These are phyloP conservation scores for Chytriomyces hyalinus DNA, from an alignment of 192 early-diverging fungal genomes.

Conservation along the genomic window DNA sequence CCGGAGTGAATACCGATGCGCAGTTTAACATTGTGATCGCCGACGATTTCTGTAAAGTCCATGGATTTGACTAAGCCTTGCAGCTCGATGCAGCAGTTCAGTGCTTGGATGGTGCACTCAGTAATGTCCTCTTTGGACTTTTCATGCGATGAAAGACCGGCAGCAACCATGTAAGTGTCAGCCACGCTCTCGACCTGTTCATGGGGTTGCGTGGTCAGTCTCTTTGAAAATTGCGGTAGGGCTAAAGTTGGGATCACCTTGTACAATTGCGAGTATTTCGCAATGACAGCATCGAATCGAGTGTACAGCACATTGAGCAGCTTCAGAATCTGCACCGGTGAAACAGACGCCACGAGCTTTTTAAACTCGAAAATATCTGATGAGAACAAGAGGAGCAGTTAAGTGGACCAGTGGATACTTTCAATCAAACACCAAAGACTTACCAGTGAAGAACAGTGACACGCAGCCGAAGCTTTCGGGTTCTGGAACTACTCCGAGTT, in stretches of 20 bases:
- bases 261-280: slow-evolving; percentile 25
- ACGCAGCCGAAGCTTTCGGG: slow-evolving; percentile 27
- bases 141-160: slow-evolving; percentile 16
- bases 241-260: slow-evolving; percentile 13
- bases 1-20: slow-evolving; percentile 50
- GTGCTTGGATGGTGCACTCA: slow-evolving; percentile 24
- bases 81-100: slow-evolving; percentile 28
- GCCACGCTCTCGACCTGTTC: slow-evolving; percentile 33
- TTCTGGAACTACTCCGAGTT: slow-evolving; percentile 27
- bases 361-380: slow-evolving; percentile 36
- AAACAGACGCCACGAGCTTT: slow-evolving; percentile 14
- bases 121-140: slow-evolving; percentile 24
- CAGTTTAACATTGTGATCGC: slow-evolving; percentile 32
- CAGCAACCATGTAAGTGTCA: slow-evolving; percentile 42
- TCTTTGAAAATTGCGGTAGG: background rate
- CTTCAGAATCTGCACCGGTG: slow-evolving; percentile 26
- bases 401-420: background rate
- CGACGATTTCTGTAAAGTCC: slow-evolving; percentile 23
- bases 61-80: slow-evolving; percentile 4
- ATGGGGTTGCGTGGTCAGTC: background rate
- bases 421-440: background rate
- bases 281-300: slow-evolving; percentile 36
- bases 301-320: slow-evolving; percentile 35
- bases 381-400: background rate
- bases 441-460: slow-evolving; percentile 33